A percentile compares a stretch with the other conserved stretches of the same genome.
These are phyloP conservation scores for Candida schatavii DNA, from an alignment of 805 yeast species.

Conservation along the genomic window DNA sequence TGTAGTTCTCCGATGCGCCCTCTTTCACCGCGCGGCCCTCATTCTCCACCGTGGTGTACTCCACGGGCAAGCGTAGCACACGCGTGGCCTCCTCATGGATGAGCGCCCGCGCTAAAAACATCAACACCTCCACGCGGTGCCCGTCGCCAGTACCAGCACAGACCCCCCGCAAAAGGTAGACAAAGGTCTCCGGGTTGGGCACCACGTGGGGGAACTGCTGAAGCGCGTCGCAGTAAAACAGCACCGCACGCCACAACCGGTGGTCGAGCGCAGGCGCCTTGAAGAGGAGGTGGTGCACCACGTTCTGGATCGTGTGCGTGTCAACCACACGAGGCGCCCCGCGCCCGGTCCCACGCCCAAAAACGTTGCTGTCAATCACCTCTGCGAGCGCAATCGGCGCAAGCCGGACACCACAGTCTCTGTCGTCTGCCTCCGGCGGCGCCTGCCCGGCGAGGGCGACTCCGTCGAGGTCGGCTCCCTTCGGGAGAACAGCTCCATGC, in stretches of 20 bases:
- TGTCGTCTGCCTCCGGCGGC: no score
- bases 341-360: no score
- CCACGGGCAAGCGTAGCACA: conserved; percentile 13
- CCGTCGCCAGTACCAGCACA: background rate
- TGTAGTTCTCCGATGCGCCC: conserved; percentile 14
- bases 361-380: background rate
- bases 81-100: conserved; percentile 13
- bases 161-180: conserved; percentile 3
- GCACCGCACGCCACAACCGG: background rate
- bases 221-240: background rate
- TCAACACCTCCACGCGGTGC: background rate
- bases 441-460: no score
- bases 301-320: background rate
- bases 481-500: no score
- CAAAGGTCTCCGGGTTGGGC: conserved; percentile 4
- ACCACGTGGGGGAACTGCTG: background rate
- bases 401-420: no score
- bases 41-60: conserved; percentile 1
- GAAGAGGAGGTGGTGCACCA: background rate
- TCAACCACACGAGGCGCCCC: background rate
- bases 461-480: no score
- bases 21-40: background rate
- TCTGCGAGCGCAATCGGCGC: background rate
- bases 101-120: conserved; percentile 12
- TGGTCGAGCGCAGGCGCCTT: background rate